Evolutionary conservation across 129 eudicot species (phyloP), one percentile per base, ranked within the genome.

Genomic region (Flaveria linearis): DNA sequence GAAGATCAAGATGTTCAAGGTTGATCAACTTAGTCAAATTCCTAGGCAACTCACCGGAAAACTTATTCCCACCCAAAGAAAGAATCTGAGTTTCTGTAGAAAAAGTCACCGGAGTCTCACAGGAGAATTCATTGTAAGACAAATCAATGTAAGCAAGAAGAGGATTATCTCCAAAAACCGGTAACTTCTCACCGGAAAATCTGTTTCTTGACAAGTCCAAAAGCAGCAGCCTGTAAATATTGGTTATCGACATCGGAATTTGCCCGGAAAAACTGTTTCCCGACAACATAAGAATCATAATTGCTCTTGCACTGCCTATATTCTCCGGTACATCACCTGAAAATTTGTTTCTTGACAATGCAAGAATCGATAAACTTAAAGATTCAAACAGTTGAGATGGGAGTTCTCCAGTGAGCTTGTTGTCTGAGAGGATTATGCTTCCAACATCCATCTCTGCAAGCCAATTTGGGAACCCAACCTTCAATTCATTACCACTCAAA

Each of bases 1-100:
- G 85, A 66, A 88, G 87, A 84, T 88, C 94, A 9, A 88, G 90
- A 53, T 81, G 88, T 77, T 84, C 81, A 2, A 88, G 87, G 39
- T 73, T 74, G 71, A 51, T 78, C 72, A 89, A 42, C 3, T 77
- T 79, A 9, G 84, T 84, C 65, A 89, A 80, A 51, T 89, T 84
- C 69, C 12, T 43, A 20, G 90, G 93, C 71, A 86, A 60, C 15
- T 72, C 23, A 5, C 93, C 90, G 0, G 88, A 86, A 69, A 86
- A 88, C 30, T 80, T 79, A 39, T 88, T 88, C 49, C 82, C 77
- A 1, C 88, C 90, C 17, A 88, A 62, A 47, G 90, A 79, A 51
- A 84, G 83, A 71, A 88, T 82, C 18, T 41, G 84, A 1, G 85
- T 86, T 76, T 68, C 80, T 0, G 39, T 55, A 14, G 83, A 61